Evolutionary conservation across 1,284 basidiomycete species (phyloP), one percentile per base, ranked within the genome.

Genomic region (Leccinum fuscescens): DNA sequence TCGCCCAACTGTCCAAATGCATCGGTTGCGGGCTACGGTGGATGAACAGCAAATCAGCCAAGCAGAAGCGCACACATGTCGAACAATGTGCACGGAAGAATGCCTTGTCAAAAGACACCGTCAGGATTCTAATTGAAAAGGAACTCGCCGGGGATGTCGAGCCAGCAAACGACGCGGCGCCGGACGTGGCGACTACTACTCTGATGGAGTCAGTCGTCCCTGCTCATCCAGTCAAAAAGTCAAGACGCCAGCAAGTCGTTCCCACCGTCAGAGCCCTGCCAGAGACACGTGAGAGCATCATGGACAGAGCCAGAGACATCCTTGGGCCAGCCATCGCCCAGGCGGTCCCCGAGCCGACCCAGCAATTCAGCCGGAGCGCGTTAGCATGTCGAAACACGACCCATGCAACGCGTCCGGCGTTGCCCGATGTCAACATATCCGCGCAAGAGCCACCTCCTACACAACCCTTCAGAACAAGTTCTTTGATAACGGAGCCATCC

Each of bases 11-110:
- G 1, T 69, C 74, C 11, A 83, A 77, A 65, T 93, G 90, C 65
- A 78, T 91, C 50, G 79, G 81, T 52, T 93, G 91, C 66, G 81
- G 84, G 42, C 69, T 80, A 9, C 71, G 73, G 0, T 93, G 90
- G 90, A 91, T 88, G 2, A 73, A 81, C 6, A 78, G 82, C 55
- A 93, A 93, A 70, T 81, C 81, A 6, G 74, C 76, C 15, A 64
- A 72, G 11, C 81, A 88, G 64, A 92, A 92, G 70, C 72, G 83
- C 66, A 69, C 77, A 2, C 91, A 93, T 67, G 82, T 93, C 22
- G 78, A 80, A 55, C 73, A 78, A 1, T 93, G 91, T 69, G 83
- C 87, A 20, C 85, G 81, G 72, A 89, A 86, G 70, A 76, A 79
- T 29, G 73, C 74, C 2, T 72, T 88, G 56, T 76, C 78, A 2